Evolutionary conservation across 2,329 filamentous ascomycete species (phyloP), one percentile per base, ranked within the genome.

Genomic region (Epicoccum nigrum): DNA sequence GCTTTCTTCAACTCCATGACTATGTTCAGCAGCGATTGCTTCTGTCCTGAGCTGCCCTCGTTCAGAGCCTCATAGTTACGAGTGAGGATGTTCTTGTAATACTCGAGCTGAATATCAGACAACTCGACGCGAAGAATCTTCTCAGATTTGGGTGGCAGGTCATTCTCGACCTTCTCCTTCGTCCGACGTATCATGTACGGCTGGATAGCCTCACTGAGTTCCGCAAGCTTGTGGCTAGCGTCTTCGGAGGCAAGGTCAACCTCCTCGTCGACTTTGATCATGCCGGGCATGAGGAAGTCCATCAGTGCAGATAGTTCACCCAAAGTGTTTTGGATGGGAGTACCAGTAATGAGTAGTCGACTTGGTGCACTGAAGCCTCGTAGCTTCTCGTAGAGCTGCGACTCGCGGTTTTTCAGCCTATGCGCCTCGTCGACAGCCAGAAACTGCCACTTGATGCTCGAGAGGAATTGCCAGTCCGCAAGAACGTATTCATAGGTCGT

Each of bases 1-100:
- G 94, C 92, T 75, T 99, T 99, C 79, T 99, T 99, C 67, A 99
- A 76, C 74, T 99, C 94, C 94, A 99, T 99, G 85, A 99, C 97
- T 71, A 99, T 94, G 74, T 99, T 99, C 58, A 99, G 79, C 12
- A 99, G 78, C 0, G 93, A 97, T 61, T 96, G 93, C 74, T 96
- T 97, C 72, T 95, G 90, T 5, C 93, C 94, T 54, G 86, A 90
- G 35, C 88, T 87, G 37, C 92, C 93, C 67, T 96, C 90, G 64
- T 95, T 96, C 25, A 99, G 81, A 3, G 93, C 94, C 23, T 92
- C 86, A 67, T 99, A 99, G 70, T 99, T 99, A 66, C 93, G 87
- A 0, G 94, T 97, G 19, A 99, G 81, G 52, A 99, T 97, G 68
- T 97, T 97, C 77, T 97, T 97, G 80, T 99, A 99, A 74, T 97